These are phyloP conservation scores for Hypoxylon sp. DNA, from an alignment of 2,329 filamentous ascomycete genomes.

Conservation along the genomic window DNA sequence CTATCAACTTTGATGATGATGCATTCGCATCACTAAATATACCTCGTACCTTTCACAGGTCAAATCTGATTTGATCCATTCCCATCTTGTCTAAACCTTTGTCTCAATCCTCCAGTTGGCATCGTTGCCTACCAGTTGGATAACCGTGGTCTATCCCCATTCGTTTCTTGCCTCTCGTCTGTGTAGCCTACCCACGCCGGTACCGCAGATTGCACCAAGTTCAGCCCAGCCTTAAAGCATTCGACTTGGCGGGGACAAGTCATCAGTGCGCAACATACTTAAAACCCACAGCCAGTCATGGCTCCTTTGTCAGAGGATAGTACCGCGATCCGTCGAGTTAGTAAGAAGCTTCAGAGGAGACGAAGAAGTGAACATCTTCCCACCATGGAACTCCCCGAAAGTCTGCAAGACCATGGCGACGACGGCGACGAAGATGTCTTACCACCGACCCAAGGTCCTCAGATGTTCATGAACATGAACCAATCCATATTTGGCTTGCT, in stretches of 20 bases:
- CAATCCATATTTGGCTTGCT: conserved; percentile 95
- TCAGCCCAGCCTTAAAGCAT: conserved; percentile 14
- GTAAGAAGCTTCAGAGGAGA: conserved; percentile 57
- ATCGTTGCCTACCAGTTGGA: conserved; percentile 14
- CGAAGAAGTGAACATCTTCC: conserved; percentile 51
- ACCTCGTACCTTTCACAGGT: conserved; percentile 16
- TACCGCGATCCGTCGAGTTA: conserved; percentile 50
- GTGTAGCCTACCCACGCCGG: conserved; percentile 28
- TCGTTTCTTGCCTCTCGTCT: conserved; percentile 19
- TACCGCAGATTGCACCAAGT: conserved; percentile 21
- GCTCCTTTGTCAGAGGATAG: conserved; percentile 47
- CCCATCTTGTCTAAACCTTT: conserved; percentile 19
- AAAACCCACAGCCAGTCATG: conserved; percentile 34
- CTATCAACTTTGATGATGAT: conserved; percentile 13
- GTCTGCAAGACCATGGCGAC: conserved; percentile 58
- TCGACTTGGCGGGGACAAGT: conserved; percentile 6
- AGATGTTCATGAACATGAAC: conserved; percentile 79
- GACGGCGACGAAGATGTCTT: conserved; percentile 60
- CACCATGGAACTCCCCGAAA: conserved; percentile 62
- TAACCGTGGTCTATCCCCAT: conserved; percentile 24
- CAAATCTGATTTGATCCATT: conserved; percentile 22
- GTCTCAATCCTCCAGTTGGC: conserved; percentile 18
- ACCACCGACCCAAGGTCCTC: conserved; percentile 53
- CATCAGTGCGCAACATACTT: conserved; percentile 15
- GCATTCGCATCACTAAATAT: conserved; percentile 24